A percentile compares a stretch with the other conserved stretches of the same genome.
phyloP scores from a whole-genome alignment of 352 stramenopile species.

The Pythium scleroteichum region DNA sequence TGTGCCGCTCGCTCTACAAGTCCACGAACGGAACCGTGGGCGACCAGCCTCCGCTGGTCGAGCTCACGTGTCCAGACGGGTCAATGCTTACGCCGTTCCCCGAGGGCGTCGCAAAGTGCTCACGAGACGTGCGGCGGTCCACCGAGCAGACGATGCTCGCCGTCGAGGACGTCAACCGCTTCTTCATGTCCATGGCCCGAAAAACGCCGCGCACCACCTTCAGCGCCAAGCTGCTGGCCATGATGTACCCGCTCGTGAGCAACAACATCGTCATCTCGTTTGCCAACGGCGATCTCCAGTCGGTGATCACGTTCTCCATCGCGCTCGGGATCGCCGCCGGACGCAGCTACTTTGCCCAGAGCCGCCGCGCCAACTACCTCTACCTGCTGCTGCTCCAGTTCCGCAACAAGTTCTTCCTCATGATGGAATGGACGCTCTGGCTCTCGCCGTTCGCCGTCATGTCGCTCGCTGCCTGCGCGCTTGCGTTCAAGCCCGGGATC shows the following conservation, averaged over 20 bases:
- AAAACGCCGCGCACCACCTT: constrained; percentile 41
- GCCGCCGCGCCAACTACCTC: constrained; percentile 54
- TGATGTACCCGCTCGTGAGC: constrained; percentile 54
- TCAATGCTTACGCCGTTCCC: constrained; percentile 24
- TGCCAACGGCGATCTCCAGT: constrained; percentile 45
- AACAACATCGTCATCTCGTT: constrained; percentile 64
- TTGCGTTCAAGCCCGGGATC: constrained; percentile 43
- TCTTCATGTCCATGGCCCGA: constrained; percentile 35
- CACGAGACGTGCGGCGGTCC: neutral
- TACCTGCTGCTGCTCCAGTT: constrained; percentile 65
- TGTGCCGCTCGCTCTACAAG: constrained; percentile 55
- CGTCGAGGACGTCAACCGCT: constrained; percentile 45
- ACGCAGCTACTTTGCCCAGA: constrained; percentile 59
- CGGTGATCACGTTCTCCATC: constrained; percentile 71
- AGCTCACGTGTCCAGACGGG: constrained; percentile 48
- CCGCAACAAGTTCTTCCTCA: constrained; percentile 68
- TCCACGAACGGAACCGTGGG: constrained; percentile 13
- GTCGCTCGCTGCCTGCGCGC: constrained; percentile 58
- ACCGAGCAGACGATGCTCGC: constrained; percentile 29
- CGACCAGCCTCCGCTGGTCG: constrained; percentile 33
- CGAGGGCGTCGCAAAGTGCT: constrained; percentile 23
- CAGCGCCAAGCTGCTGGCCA: constrained; percentile 56
- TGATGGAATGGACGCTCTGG: constrained; percentile 68
- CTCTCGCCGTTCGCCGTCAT: constrained; percentile 63
- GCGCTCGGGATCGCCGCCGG: constrained; percentile 56